Percentiles rank a stretch among this genome's conserved stretches.
Conservation (phyloP, 345 rosid genomes). For the Luvunga scandens region DNA sequence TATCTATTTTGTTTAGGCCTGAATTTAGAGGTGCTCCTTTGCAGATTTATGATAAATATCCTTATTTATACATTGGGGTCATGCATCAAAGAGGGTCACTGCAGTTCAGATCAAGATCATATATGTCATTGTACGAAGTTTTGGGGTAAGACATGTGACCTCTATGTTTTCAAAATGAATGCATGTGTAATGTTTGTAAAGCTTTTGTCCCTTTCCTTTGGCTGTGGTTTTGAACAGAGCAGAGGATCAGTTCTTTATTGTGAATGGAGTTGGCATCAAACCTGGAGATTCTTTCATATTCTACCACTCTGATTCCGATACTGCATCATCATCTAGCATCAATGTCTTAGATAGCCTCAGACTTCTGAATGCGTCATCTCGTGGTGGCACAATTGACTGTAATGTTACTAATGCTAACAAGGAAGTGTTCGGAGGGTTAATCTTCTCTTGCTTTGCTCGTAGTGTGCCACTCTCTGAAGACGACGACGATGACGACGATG, state of each 20-base stretch:
- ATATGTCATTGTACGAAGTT: slow-evolving; percentile 10
- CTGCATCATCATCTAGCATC: slow-evolving; percentile 21
- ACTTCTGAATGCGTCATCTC: slow-evolving; percentile 5
- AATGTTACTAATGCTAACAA: neutral
- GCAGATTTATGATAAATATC: slow-evolving; percentile 6
- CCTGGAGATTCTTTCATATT: slow-evolving; percentile 34
- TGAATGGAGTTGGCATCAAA: slow-evolving; percentile 29
- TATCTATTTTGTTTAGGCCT: neutral
- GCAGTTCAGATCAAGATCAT: neutral
- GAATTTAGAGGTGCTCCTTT: neutral
- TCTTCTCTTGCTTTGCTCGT: slow-evolving; percentile 26
- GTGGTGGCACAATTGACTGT: neutral
- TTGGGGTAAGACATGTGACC: slow-evolving; percentile 20
- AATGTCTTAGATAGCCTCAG: slow-evolving; percentile 12
- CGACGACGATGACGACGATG: neutral
- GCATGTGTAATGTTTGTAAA: too few species aligned
- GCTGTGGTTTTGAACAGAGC: slow-evolving; percentile 16
- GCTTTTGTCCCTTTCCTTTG: neutral
- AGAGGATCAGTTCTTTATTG: slow-evolving; percentile 8
- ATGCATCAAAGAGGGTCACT: neutral
- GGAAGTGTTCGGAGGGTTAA: slow-evolving; percentile 35
- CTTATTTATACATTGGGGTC: slow-evolving; percentile 9
- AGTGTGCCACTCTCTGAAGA: slow-evolving; percentile 3
- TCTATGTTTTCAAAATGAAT: too few species aligned
- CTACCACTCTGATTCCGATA: slow-evolving; percentile 34